These are phyloP conservation scores for Sporothrix brasiliensis DNA, from an alignment of 2,329 filamentous ascomycete genomes.

Conservation along the genomic window DNA sequence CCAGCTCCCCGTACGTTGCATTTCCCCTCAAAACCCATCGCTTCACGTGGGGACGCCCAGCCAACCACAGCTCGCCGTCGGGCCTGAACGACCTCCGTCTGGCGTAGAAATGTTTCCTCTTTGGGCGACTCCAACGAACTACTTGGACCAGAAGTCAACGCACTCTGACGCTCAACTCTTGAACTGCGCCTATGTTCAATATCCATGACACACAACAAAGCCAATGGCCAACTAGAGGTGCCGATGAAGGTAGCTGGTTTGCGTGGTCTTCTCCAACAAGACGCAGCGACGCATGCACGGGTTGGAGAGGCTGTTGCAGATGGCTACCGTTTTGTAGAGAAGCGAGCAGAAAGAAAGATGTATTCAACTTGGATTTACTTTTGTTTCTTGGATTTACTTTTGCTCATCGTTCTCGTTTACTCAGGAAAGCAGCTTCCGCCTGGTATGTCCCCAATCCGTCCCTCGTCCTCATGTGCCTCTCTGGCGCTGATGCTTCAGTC, in stretches of 20 bases:
- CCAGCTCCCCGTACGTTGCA: neutral
- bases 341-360: neutral
- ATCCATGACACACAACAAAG: conserved; percentile 7
- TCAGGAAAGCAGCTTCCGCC: neutral
- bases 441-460: neutral
- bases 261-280: conserved; percentile 18
- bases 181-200: neutral
- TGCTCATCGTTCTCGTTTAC: neutral
- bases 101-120: conserved; percentile 8
- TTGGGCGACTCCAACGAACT: neutral
- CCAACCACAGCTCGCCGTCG: neutral
- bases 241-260: neutral
- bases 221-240: neutral
- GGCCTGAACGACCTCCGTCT: neutral
- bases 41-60: neutral
- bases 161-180: neutral
- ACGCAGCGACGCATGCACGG: neutral
- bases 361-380: neutral
- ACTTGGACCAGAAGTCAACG: neutral
- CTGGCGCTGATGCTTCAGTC: neutral
- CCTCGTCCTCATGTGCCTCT: conserved; percentile 8
- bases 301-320: neutral
- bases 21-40: neutral
- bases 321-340: neutral
- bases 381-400: neutral